Percentiles rank a stretch among this genome's conserved stretches.
Evolutionary conservation across 805 yeast genomes (phyloP).

Genomic region (Sugiyamaella smithiae): DNA sequence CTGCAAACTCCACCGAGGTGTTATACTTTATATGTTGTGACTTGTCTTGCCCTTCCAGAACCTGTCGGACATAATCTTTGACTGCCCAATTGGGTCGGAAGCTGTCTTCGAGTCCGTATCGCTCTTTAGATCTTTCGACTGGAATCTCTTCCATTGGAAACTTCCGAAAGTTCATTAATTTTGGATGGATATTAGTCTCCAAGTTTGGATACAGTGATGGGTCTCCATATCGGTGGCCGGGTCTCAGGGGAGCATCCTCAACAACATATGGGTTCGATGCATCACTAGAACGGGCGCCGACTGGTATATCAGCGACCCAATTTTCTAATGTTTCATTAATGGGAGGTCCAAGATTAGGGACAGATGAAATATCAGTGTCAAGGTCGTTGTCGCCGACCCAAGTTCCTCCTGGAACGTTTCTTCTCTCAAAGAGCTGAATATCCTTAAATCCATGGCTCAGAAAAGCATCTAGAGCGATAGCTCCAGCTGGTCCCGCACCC

Average conservation of each 20-base stretch:
- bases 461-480: slow-evolving; percentile 15
- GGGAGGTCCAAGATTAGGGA: not conserved
- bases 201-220: slow-evolving; percentile 15
- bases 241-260: not conserved
- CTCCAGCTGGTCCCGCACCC: slow-evolving; percentile 21
- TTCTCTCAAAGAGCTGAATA: slow-evolving; percentile 16
- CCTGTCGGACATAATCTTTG: slow-evolving; percentile 9
- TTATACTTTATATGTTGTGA: slow-evolving; percentile 30
- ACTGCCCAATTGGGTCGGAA: slow-evolving; percentile 13
- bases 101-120: slow-evolving; percentile 10
- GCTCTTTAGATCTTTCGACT: not conserved
- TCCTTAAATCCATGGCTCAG: slow-evolving; percentile 17
- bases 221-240: not conserved
- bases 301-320: slow-evolving; percentile 4
- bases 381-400: slow-evolving; percentile 11
- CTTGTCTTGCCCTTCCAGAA: slow-evolving; percentile 7
- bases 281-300: not conserved
- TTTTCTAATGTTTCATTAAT: slow-evolving; percentile 2
- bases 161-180: slow-evolving; percentile 14
- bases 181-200: slow-evolving; percentile 18
- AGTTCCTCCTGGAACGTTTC: slow-evolving; percentile 15
- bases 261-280: not conserved
- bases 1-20: slow-evolving; percentile 33
- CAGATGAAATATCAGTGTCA: not conserved
- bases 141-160: slow-evolving; percentile 3